Evolutionary conservation across 306 rosid species (phyloP), one percentile per base, ranked within the genome.

Genomic region (Oxytropis ochrocephala): DNA sequence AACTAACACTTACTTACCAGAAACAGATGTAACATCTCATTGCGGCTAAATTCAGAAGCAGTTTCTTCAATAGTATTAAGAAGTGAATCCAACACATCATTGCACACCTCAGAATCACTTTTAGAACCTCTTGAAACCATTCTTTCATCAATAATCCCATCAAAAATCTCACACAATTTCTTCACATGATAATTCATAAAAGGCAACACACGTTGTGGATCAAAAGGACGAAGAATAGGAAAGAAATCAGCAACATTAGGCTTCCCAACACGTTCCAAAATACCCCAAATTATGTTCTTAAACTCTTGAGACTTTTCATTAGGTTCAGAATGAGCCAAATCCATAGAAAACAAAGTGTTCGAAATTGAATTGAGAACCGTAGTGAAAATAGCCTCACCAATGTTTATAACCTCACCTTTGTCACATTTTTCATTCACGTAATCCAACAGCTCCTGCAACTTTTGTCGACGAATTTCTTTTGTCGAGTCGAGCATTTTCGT

Each of bases 221-320:
- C 78, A 17, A 74, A 4, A 0, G 47, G 14, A 30, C 48, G 27
- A 17, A 64, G 56, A 18, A 42, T 42, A 0, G 70, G 70, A 21
- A 73, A 73, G 30, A 29, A 74, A 18, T 74, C 78, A 1, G 46
- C 63, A 64, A 74, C 1, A 32, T 74, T 74, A 43, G 78, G 66
- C 41, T 0, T 43, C 0, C 50, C 72, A 54, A 0, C 6, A 29
- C 32, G 50, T 44, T 41, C 59, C 73, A 44, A 12, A n/a, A n/a
- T 0, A 18, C 73, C 66, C 57, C 12, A 1, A 0, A 54, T 8
- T 6, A 61, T 50, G 6, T 61, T 14, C 21, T 24, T 39, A 50
- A 73, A 73, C 13, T 38, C 77, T 50, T 24, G 71, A 62, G 43
- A 64, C 41, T 47, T 32, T 13, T 64, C 11, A 14, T 41, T 19